Evolutionary conservation across 2,329 filamentous ascomycete species (phyloP).

Genomic region (Zarea fungicola): DNA sequence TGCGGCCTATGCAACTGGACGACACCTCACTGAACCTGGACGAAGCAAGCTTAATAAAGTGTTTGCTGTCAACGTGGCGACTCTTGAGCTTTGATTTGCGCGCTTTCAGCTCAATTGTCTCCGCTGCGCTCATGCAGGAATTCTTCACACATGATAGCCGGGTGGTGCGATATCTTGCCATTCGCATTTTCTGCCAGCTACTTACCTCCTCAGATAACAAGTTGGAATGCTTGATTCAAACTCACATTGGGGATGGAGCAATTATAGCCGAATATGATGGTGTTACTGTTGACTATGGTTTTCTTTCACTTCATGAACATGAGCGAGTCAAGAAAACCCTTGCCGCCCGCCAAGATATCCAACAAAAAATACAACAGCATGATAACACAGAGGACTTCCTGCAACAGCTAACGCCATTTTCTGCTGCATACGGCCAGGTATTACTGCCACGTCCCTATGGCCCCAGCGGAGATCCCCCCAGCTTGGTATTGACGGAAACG

Average conservation of each 20-base stretch:
- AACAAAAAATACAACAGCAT: constrained; percentile 17
- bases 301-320: constrained; percentile 58
- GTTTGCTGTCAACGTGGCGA: constrained; percentile 58
- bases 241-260: constrained; percentile 57
- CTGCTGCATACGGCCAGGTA: constrained; percentile 59
- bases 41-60: constrained; percentile 22
- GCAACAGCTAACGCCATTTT: constrained; percentile 53
- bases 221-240: constrained; percentile 63
- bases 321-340: constrained; percentile 43
- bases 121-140: constrained; percentile 60
- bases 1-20: constrained; percentile 26
- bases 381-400: constrained; percentile 5
- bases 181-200: constrained; percentile 74
- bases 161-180: constrained; percentile 71
- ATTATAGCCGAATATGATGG: constrained; percentile 73
- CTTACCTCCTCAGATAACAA: constrained; percentile 76
- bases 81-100: constrained; percentile 71
- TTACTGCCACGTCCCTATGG: constrained; percentile 61
- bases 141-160: constrained; percentile 58
- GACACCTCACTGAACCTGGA: constrained; percentile 15
- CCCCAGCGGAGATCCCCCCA: constrained; percentile 39
- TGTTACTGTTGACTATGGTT: constrained; percentile 69
- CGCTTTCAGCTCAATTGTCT: constrained; percentile 60
- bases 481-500: constrained; percentile 65
- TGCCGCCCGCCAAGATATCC: constrained; percentile 35